Evolutionary conservation across 177 flowering plant genomes (phyloP), one percentile per base, ranked within the genome.

Genomic region (Telopea speciosissima): DNA sequence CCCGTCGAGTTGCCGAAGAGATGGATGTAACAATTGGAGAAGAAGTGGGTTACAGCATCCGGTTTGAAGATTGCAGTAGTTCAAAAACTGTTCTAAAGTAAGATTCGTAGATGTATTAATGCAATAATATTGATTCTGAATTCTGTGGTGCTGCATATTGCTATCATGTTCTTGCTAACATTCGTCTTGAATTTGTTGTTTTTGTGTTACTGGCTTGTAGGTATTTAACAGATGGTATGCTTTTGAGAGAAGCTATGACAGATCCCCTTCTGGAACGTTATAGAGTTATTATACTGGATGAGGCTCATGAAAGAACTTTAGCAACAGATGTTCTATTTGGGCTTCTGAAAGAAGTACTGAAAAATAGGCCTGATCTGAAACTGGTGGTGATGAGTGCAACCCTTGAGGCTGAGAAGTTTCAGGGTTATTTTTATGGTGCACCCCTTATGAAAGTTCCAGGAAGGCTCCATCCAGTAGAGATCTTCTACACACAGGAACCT

Each of bases 191-290:
- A 12, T 40, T 6, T 24, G 42, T 23, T 31, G 36, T 67, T 22
- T 24, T 24, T 49, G 5, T n/a, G 5, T 12, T 68, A 22, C 36
- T 10, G 40, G 40, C 25, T 9, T 63, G 22, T 73, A 92, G 92
- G 83, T 92, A 92, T 74, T 76, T 89, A 28, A 92, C 96, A 19
- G 97, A 92, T 83, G 96, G 97, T 86, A 92, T 92, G 97, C 94
- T 92, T 69, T 73, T 92, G 65, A 88, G 96, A 79, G 97, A 92
- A 76, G 95, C 95, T 21, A 89, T 92, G 96, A 84, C 92, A 24
- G 96, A 92, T 78, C 94, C 93, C 17, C 91, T 89, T 26, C 75
- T 90, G 79, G 90, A 89, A 78, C 81, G 91, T 10, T 92, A 90
- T 75, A 85, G 80, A 54, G 96, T 89, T 21, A 90, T 92, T 65